Evolutionary conservation across 352 stramenopile genomes (phyloP).

Genomic region (Achlya hypogyna): DNA sequence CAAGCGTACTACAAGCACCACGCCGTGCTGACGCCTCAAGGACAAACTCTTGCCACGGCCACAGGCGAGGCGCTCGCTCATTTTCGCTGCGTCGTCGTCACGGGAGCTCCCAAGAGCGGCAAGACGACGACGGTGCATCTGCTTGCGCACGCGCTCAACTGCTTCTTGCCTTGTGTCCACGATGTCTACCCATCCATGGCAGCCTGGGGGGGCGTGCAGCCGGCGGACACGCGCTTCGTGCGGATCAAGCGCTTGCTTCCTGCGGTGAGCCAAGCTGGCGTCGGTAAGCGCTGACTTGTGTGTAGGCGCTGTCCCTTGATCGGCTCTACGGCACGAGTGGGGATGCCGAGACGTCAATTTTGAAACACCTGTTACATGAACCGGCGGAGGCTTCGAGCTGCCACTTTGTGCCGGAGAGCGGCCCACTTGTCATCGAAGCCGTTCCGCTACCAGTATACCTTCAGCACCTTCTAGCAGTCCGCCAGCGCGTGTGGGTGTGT

Average conservation of each 20-base stretch:
- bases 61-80: background rate
- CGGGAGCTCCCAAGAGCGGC: constrained; percentile 5
- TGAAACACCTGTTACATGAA: constrained; percentile 29
- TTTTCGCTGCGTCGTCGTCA: background rate
- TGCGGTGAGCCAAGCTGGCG: background rate
- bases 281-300: background rate
- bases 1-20: constrained; percentile 1
- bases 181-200: background rate
- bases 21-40: background rate
- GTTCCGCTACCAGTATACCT: background rate
- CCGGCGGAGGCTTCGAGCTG: background rate
- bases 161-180: background rate
- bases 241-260: background rate
- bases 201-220: background rate
- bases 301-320: constrained; percentile 3
- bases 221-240: background rate
- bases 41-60: background rate
- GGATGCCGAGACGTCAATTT: constrained; percentile 29
- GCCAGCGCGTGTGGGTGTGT: constrained; percentile 32
- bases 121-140: constrained; percentile 5
- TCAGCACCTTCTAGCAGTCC: constrained; percentile 4
- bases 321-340: constrained; percentile 39
- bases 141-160: constrained; percentile 2
- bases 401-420: constrained; percentile 24
- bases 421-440: constrained; percentile 3